Base-by-base conservation (phyloP, 352 stramenopile genomes). In the Phytopythium delawarense region DNA sequence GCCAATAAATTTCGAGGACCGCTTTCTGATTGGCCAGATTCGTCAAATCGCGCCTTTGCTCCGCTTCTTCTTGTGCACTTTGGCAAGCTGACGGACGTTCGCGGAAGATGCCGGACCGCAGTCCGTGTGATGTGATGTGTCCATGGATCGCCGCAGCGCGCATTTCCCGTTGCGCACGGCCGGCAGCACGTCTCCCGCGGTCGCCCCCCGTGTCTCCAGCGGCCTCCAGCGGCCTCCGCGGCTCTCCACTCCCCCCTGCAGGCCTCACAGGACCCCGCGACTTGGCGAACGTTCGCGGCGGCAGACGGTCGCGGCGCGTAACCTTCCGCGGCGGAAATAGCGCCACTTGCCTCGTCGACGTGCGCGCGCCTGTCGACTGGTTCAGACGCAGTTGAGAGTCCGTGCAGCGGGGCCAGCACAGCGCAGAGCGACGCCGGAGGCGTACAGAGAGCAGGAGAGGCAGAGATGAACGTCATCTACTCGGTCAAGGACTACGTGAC, bases 401-500 rank as follows among this genome's bases (percentile, higher is more conserved):
- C 28, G 28, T 7, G 28, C 5, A 3, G 28, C 28, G 28, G 28
- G 2, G 28, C 28, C 28, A 32, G 4, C 28, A 32, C 28, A 32
- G 28, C 28, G 28, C 28, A 32, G 28, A 32, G 28, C 28, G 5
- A 32, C 28, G 28, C 28, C 28, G 28, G 21, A 6, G 45, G 21
- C n/a, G n/a, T 7, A 4, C 21, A 51, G 18, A 7, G 45, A 32
- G 20, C 6, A 6, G 18, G 46, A 21, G 42, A n/a, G 46, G 20
- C 3, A 32, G 46, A 52, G 16, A 94, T 94, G 86, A 94, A 94
- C 69, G 81, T 93, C 42, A 89, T 93, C 65, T 86, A 89, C 70
- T 93, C 84, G 53, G 79, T 93, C 40, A 93, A 92, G 62, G 87
- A 92, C 65, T 95, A 95, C 68, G 81, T 95, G 57, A 88, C 77